phyloP scores from a whole-genome alignment of 2,329 filamentous ascomycete species.

The Cyphellophora europaea region DNA sequence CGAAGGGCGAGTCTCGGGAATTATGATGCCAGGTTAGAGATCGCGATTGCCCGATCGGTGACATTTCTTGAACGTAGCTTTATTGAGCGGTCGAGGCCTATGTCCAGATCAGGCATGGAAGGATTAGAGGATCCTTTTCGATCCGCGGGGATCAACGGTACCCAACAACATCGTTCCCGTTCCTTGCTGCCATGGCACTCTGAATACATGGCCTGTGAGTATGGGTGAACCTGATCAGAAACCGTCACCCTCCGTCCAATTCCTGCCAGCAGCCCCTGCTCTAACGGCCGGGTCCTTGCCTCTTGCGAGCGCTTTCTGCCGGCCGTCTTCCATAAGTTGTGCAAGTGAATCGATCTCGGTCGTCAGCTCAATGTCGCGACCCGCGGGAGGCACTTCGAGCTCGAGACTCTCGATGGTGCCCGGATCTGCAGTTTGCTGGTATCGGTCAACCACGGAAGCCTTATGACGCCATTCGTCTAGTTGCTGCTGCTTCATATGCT shows the following conservation, averaged over 20 bases:
- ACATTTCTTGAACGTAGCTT: too few relatives aligned
- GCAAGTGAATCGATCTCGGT: constrained; percentile 35
- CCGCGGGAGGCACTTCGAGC: constrained; percentile 12
- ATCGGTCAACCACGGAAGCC: constrained; percentile 25
- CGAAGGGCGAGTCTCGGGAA: too few relatives aligned
- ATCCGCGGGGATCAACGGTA: too few relatives aligned
- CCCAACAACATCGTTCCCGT: too few relatives aligned
- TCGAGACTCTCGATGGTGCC: constrained; percentile 12
- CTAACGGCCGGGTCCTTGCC: constrained; percentile 43
- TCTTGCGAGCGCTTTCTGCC: constrained; percentile 36
- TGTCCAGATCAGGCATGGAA: too few relatives aligned
- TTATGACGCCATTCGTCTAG: constrained; percentile 32
- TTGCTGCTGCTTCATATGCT: constrained; percentile 31
- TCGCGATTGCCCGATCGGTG: too few relatives aligned
- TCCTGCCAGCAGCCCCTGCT: constrained; percentile 43
- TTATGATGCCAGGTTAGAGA: too few relatives aligned
- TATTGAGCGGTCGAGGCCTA: too few relatives aligned
- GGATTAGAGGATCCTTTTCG: too few relatives aligned
- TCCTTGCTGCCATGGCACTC: too few relatives aligned
- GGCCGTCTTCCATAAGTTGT: constrained; percentile 31
- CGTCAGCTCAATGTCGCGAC: constrained; percentile 33
- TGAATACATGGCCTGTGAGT: too few relatives aligned
- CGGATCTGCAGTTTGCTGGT: constrained; percentile 11
- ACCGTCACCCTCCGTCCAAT: constrained; percentile 47
- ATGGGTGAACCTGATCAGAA: too few relatives aligned